Base-by-base conservation (phyloP, 805 yeast genomes). In the Lipomyces chichibuensis region DNA sequence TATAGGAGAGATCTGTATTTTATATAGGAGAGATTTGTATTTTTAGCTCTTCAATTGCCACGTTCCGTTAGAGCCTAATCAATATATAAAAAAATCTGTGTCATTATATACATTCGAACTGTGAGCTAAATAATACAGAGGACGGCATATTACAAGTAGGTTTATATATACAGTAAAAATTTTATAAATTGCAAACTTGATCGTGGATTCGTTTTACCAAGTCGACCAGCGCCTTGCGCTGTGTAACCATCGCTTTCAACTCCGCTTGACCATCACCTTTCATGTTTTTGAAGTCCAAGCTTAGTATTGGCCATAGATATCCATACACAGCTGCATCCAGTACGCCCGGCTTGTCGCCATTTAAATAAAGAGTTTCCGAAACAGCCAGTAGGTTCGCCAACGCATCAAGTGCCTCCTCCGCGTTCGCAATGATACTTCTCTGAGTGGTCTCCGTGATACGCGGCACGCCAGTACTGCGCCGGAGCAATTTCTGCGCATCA, bases 381-480 rank as follows among this genome's bases (percentile, higher is more conserved):
- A 55, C 62, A 6, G 7, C 25, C 1, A 65, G 25, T 13, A 67
- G 23, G 14, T 35, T 62, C 11, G 52, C 60, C 17, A 67, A 20
- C 8, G 71, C 71, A 32, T 67, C 66, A n/a, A 67, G 61, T 1
- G 71, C 71, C 33, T 65, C 69, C 20, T 60, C 65, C n/a, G 67
- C 67, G 11, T 56, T 54, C n/a, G 57, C 54, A 11, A 62, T 20
- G 9, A 65, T 46, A 5, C 39, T 20, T 8, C 9, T 29, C 55
- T 65, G 46, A 39, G 49, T 35, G 8, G 62, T 39, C 39, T 29
- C 43, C n/a, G 59, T 56, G 59, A 29, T 20, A 23, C 55, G 32
- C 39, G 62, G 43, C 55, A 29, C 33, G 35, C 55, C 55, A 52
- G 35, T 52, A 23, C 55, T 52, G 11, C 27, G 33, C 14, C 23